These are phyloP conservation scores for Salvia hispanica DNA, from an alignment of 257 asterid genomes.

Conservation along the genomic window DNA sequence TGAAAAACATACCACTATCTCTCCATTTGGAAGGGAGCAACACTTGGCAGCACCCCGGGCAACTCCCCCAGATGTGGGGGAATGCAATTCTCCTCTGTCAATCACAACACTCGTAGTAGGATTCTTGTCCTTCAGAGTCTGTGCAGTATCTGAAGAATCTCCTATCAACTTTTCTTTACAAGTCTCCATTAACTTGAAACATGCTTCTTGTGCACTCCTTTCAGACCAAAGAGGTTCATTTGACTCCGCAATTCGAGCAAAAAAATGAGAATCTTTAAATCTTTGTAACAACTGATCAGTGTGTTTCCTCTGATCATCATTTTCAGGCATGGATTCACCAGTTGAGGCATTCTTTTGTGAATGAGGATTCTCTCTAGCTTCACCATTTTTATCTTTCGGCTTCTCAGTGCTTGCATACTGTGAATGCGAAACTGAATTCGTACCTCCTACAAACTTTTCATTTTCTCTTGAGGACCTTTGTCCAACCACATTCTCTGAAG, in stretches of 20 bases:
- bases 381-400: slow-evolving; percentile 43
- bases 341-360: slow-evolving; percentile 49
- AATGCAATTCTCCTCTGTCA: slow-evolving; percentile 80
- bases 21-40: slow-evolving; percentile 83
- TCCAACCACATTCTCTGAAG: slow-evolving; percentile 64
- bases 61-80: slow-evolving; percentile 79
- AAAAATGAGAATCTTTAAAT: slow-evolving; percentile 76
- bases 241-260: slow-evolving; percentile 79
- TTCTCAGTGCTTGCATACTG: slow-evolving; percentile 37
- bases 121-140: slow-evolving; percentile 37
- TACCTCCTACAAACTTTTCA: slow-evolving; percentile 41
- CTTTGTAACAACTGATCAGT: slow-evolving; percentile 62
- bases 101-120: slow-evolving; percentile 53
- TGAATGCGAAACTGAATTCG: slow-evolving; percentile 36
- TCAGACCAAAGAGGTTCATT: slow-evolving; percentile 86
- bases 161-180: slow-evolving; percentile 42
- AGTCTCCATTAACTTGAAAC: slow-evolving; percentile 37
- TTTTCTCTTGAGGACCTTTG: slow-evolving; percentile 47
- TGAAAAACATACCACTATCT: slow-evolving; percentile 78
- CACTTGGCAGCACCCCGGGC: slow-evolving; percentile 90
- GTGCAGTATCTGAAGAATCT: slow-evolving; percentile 46
- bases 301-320: slow-evolving; percentile 73
- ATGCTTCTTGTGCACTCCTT: slow-evolving; percentile 53
- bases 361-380: slow-evolving; percentile 36
- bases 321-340: slow-evolving; percentile 72